Conservation (phyloP, 331 rosid genomes). For the Malus hybrid region DNA sequence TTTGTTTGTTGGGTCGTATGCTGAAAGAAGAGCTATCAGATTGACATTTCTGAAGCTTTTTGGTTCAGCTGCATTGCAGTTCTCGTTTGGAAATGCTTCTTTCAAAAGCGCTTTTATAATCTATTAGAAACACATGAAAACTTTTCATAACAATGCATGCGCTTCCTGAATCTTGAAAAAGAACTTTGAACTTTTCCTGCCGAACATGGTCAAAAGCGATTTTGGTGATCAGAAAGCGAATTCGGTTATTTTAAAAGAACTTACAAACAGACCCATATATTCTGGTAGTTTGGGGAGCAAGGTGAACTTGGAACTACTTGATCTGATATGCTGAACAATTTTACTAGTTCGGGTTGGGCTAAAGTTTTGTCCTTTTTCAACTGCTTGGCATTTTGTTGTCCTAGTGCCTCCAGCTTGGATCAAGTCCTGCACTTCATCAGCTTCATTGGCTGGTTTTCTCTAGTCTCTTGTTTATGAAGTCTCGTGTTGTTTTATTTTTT, state of each 20-base stretch:
- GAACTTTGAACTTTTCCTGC: too few species aligned
- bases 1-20: not conserved
- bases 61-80: not conserved
- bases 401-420: not conserved
- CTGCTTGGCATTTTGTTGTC: not conserved
- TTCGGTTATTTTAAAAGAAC: too few species aligned
- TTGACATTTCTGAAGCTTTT: not conserved
- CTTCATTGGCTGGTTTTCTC: not conserved
- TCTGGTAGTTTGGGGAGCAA: not conserved
- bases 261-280: not conserved
- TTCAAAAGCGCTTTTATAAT: too few species aligned
- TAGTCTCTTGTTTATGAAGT: not conserved
- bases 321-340: not conserved
- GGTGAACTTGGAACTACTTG: constrained; percentile 1
- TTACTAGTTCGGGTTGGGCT: not conserved
- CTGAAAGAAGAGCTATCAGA: not conserved
- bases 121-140: too few species aligned
- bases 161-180: too few species aligned
- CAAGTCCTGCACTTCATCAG: not conserved
- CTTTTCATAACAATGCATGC: too few species aligned
- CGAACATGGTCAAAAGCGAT: too few species aligned
- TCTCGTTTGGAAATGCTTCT: not conserved
- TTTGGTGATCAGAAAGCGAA: too few species aligned
- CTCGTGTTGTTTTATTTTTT: too few species aligned
- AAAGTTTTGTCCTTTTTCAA: not conserved